Conservation (phyloP, 257 asterid species). For the Cynanchum wilfordii region DNA sequence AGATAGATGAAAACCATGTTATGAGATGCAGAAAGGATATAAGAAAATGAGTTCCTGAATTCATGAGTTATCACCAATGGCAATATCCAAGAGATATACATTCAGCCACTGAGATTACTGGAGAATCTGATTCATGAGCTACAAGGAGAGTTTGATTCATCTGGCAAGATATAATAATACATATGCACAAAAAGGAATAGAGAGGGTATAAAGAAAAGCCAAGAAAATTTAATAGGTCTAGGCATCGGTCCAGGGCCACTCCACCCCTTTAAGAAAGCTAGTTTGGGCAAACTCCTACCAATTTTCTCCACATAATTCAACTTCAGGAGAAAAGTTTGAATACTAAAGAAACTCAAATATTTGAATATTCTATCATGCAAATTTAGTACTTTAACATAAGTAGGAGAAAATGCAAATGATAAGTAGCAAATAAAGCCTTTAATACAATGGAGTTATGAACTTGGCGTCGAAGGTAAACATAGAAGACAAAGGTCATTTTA, state of each 20-base stretch:
- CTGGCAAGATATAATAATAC: neutral
- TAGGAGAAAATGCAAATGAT: too few relatives aligned
- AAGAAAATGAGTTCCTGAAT: too few relatives aligned
- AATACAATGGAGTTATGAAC: neutral
- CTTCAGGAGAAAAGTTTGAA: neutral
- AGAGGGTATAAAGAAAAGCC: neutral
- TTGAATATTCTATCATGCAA: neutral
- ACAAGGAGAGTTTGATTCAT: neutral
- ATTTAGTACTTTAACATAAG: neutral
- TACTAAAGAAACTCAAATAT: neutral
- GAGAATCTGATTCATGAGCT: neutral
- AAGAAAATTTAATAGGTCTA: neutral
- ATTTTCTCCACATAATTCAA: neutral
- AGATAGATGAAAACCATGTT: too few relatives aligned
- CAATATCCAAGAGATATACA: too few relatives aligned
- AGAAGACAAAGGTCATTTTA: neutral
- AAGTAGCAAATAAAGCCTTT: neutral
- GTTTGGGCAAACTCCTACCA: neutral
- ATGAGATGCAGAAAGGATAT: too few relatives aligned
- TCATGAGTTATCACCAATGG: too few relatives aligned
- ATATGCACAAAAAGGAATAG: neutral
- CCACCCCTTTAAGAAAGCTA: neutral
- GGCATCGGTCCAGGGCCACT: neutral
- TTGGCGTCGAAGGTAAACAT: neutral
- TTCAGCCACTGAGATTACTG: neutral